These are phyloP conservation scores for Amniculicola lignicola DNA, from an alignment of 495 filamentous ascomycete species.

Conservation along the genomic window DNA sequence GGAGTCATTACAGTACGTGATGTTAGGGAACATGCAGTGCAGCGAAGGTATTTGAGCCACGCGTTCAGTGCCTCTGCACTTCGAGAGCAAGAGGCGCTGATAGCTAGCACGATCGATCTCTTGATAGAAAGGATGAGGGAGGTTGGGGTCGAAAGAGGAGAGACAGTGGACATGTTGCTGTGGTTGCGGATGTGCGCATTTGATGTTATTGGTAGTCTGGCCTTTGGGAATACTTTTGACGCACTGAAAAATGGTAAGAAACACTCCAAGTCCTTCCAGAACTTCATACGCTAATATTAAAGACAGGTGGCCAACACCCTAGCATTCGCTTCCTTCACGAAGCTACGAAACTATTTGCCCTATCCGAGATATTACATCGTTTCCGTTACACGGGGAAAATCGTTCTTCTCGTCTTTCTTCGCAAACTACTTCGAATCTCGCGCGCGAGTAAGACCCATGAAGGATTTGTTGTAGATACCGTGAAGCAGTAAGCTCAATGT, in stretches of 20 bases:
- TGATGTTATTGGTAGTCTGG: slow-evolving; percentile 12
- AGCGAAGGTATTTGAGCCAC: neutral
- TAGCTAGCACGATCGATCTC: neutral
- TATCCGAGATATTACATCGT: neutral
- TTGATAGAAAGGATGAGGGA: neutral
- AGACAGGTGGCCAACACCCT: slow-evolving; percentile 3
- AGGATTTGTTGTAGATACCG: neutral
- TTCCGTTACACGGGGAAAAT: neutral
- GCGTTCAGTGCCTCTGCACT: neutral
- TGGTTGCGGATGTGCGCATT: slow-evolving; percentile 5
- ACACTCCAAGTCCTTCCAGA: too few species aligned
- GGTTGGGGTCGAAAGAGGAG: neutral
- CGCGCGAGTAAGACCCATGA: neutral
- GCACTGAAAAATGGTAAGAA: slow-evolving; percentile 7
- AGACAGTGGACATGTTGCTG: neutral
- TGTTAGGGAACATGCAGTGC: neutral
- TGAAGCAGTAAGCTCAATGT: neutral
- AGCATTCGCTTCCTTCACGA: neutral
- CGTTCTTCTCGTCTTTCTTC: neutral
- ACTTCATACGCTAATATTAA: neutral
- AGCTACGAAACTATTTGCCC: neutral
- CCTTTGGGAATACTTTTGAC: slow-evolving; percentile 4
- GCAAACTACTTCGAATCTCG: neutral
- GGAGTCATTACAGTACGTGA: neutral
- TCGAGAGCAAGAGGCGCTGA: neutral